A percentile compares a stretch with the other conserved stretches of the same genome.
These are phyloP conservation scores for Berkeleyomyces rouxiae DNA, from an alignment of 2,329 filamentous ascomycete species.

Conservation along the genomic window DNA sequence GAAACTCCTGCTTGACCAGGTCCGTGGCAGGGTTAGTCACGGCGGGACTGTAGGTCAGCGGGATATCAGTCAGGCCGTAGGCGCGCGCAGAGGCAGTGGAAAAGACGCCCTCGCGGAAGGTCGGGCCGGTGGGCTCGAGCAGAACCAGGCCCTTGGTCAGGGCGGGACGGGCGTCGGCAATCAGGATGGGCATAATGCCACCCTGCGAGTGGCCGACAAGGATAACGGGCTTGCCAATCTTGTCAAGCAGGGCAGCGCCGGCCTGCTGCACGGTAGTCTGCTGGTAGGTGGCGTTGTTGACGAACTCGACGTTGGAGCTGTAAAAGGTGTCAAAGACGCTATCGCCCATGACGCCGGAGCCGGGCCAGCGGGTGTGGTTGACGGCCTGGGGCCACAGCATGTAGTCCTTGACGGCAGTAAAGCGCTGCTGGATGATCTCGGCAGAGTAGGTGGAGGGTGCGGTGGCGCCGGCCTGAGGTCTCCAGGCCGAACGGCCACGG, in stretches of 20 bases:
- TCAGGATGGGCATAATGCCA: conserved; percentile 25
- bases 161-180: conserved; percentile 26
- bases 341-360: conserved; percentile 24
- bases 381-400: conserved; percentile 25
- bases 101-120: conserved; percentile 28
- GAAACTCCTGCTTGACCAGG: conserved; percentile 20
- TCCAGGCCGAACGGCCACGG: conserved; percentile 29
- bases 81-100: conserved; percentile 21
- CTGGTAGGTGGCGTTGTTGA: conserved; percentile 21
- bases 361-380: conserved; percentile 29
- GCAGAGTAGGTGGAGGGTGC: conserved; percentile 19
- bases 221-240: conserved; percentile 25
- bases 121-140: conserved; percentile 31
- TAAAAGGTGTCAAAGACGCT: conserved; percentile 27
- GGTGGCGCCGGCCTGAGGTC: conserved; percentile 19
- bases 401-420: conserved; percentile 22
- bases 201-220: conserved; percentile 30
- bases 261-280: conserved; percentile 23
- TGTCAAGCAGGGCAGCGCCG: conserved; percentile 27
- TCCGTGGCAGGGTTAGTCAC: conserved; percentile 23
- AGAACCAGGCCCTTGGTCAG: conserved; percentile 27
- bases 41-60: conserved; percentile 30
- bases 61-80: conserved; percentile 33
- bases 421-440: conserved; percentile 23
- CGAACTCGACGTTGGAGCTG: conserved; percentile 24